Base-by-base conservation (phyloP, 257 asterid genomes). In the Coffea eugenioides region DNA sequence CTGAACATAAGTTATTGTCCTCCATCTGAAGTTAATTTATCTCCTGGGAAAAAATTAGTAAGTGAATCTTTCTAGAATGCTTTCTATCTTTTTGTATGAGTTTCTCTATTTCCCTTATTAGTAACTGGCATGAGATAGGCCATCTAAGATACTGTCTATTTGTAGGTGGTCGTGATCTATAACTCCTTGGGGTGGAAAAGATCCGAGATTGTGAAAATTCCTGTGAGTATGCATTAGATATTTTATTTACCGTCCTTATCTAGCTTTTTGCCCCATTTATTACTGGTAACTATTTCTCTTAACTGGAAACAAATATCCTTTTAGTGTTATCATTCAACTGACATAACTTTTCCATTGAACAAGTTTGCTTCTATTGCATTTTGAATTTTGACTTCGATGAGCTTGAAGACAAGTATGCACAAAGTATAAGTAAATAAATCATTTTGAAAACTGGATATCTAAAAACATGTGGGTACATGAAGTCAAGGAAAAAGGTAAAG, bases 111-210 rank as follows among this genome's bases (percentile, higher is more conserved):
- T 39, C 23, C 13, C 23, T 46, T 23, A 6, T 59, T 54, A 5
- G 10, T 23, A 65, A 65, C 18, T 45, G 21, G 12, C 43, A 56
- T 45, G 27, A 52, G 62, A 27, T 46, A 62, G 20, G 21, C 27
- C 34, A 73, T 79, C 64, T 80, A 6, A 59, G 36, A 62, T 6
- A 34, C 23, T 76, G 31, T 69, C 62, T 80, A 27, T 81, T 68
- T 82, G 82, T 83, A 96, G 99, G 93, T 87, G 80, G 93, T 92
- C 77, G 90, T 93, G 67, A 91, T 94, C 83, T 96, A 96, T 90
- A 96, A 94, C 75, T 84, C 98, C 77, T 83, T 96, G 45, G 98
- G 99, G 70, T 96, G 97, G 97, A 91, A 91, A 87, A 89, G 97
- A 89, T 83, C 92, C 69, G 86, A 86, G 75, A 88, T 96, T 34